Conservation (phyloP, 495 filamentous ascomycete genomes). For the Neurospora sp. region DNA sequence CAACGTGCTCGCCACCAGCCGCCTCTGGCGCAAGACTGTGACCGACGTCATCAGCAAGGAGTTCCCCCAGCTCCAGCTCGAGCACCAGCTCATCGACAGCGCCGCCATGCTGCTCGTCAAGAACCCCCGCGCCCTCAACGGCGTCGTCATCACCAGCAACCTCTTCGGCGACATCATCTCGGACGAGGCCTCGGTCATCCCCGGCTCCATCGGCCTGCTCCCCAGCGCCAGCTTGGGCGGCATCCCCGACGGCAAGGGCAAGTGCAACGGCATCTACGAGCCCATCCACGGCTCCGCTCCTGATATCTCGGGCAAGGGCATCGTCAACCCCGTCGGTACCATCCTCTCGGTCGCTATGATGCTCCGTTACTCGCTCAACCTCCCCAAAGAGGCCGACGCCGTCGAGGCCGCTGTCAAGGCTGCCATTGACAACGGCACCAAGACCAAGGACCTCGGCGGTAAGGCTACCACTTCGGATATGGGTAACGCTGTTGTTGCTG, state of each 20-base stretch:
- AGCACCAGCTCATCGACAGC: slow-evolving; percentile 89
- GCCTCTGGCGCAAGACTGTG: slow-evolving; percentile 85
- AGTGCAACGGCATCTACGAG: slow-evolving; percentile 86
- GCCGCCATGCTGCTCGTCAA: slow-evolving; percentile 98
- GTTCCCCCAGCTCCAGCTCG: slow-evolving; percentile 76
- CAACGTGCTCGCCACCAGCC: slow-evolving; percentile 84
- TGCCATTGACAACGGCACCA: slow-evolving; percentile 63
- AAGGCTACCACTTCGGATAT: slow-evolving; percentile 61
- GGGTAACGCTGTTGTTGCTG: slow-evolving; percentile 69
- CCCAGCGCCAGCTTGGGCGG: slow-evolving; percentile 83
- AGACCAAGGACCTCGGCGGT: slow-evolving; percentile 75
- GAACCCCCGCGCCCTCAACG: slow-evolving; percentile 83
- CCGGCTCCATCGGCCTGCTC: slow-evolving; percentile 79
- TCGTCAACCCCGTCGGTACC: slow-evolving; percentile 78
- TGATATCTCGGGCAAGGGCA: slow-evolving; percentile 76
- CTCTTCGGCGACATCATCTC: slow-evolving; percentile 94
- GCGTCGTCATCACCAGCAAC: slow-evolving; percentile 88
- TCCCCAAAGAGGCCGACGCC: slow-evolving; percentile 58
- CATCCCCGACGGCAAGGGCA: slow-evolving; percentile 68
- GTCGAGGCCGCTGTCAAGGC: slow-evolving; percentile 73
- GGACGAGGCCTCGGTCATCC: slow-evolving; percentile 95
- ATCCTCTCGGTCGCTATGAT: slow-evolving; percentile 87
- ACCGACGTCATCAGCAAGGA: slow-evolving; percentile 73
- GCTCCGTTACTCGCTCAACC: slow-evolving; percentile 77
- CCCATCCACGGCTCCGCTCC: slow-evolving; percentile 84